phyloP scores from a whole-genome alignment of 2,329 filamentous ascomycete species.

The Talaromyces amestolkiae region DNA sequence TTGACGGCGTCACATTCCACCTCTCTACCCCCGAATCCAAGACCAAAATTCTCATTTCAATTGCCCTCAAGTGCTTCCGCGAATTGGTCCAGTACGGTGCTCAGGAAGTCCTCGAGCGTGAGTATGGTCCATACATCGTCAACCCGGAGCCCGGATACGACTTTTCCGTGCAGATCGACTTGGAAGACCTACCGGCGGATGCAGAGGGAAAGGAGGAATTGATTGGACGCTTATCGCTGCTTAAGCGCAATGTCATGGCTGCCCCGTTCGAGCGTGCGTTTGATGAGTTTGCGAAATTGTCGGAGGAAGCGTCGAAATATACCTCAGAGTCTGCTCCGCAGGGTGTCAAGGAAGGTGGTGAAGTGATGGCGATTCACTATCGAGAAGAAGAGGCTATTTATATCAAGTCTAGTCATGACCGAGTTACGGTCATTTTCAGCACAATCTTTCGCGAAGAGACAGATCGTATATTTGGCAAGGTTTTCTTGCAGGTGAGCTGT shows the following conservation, averaged over 20 bases:
- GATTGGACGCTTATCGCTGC: constrained; percentile 77
- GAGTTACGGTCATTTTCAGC: constrained; percentile 98
- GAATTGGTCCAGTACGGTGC: constrained; percentile 94
- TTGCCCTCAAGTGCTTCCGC: constrained; percentile 90
- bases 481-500: constrained; percentile 71
- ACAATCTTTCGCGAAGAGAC: constrained; percentile 98
- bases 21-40: constrained; percentile 94
- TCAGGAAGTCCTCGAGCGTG: constrained; percentile 82
- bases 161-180: constrained; percentile 87
- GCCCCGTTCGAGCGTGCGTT: constrained; percentile 97
- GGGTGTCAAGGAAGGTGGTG: constrained; percentile 81
- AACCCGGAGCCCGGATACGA: constrained; percentile 87
- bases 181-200: constrained; percentile 79
- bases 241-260: constrained; percentile 99
- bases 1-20: constrained; percentile 98
- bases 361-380: constrained; percentile 96
- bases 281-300: constrained; percentile 80
- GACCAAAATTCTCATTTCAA: constrained; percentile 89
- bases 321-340: constrained; percentile 92
- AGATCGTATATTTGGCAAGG: constrained; percentile 93
- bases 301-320: constrained; percentile 86
- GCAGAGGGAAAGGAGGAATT: constrained; percentile 85
- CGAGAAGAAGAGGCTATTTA: constrained; percentile 98
- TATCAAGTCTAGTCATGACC: constrained; percentile 94
- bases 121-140: constrained; percentile 91